phyloP scores from a whole-genome alignment of 805 yeast species.

The Allodekkera sacchari region DNA sequence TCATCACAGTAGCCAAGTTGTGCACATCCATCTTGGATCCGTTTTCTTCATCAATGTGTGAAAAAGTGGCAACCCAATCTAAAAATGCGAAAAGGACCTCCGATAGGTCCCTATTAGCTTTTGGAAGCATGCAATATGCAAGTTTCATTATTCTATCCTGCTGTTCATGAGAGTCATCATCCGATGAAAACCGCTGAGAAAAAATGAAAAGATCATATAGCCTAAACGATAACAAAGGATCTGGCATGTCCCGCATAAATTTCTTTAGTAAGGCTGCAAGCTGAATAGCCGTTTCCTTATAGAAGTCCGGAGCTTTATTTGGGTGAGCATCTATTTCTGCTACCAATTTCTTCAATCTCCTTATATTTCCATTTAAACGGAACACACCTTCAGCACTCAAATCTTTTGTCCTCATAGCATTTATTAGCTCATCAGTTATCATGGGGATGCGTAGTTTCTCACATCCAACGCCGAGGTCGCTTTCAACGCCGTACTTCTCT shows the following conservation, averaged over 20 bases:
- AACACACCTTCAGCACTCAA: constrained; percentile 95
- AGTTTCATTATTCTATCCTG: constrained; percentile 51
- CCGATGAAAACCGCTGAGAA: constrained; percentile 41
- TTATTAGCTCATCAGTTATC: constrained; percentile 76
- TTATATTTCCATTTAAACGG: constrained; percentile 92
- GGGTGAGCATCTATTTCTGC: constrained; percentile 67
- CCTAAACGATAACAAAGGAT: constrained; percentile 72
- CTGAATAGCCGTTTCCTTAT: constrained; percentile 77
- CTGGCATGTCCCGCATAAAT: constrained; percentile 87
- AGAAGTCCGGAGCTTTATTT: constrained; percentile 58
- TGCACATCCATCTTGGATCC: constrained; percentile 96
- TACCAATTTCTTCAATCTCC: constrained; percentile 64
- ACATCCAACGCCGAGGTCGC: constrained; percentile 81
- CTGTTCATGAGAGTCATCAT: constrained; percentile 27
- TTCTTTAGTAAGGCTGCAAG: constrained; percentile 88
- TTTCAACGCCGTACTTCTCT: constrained; percentile 66
- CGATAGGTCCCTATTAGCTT: constrained; percentile 70
- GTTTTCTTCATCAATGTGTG: constrained; percentile 81
- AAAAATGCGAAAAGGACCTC: constrained; percentile 83
- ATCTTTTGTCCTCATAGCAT: constrained; percentile 81
- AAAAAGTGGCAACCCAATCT: constrained; percentile 93
- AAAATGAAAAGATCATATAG: constrained; percentile 74
- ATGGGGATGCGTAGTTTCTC: constrained; percentile 73
- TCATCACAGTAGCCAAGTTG: constrained; percentile 88
- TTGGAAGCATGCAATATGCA: constrained; percentile 72